Conservation (phyloP, 1,139 yeast genomes). For the Suhomyces choctaworum region DNA sequence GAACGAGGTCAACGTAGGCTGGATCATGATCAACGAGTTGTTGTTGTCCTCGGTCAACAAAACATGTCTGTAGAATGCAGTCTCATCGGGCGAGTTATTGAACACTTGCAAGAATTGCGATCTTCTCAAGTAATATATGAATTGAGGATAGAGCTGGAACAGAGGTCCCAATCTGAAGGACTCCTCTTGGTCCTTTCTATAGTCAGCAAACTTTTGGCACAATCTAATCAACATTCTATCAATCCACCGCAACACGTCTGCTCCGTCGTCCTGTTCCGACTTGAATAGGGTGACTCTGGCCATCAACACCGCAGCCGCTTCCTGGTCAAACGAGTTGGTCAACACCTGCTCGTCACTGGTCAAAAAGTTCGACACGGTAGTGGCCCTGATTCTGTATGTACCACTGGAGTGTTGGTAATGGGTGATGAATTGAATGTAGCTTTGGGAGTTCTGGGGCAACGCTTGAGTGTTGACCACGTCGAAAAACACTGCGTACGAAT, state of each 20-base stretch:
- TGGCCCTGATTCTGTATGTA: constrained; percentile 83
- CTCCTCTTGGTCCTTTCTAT: constrained; percentile 49
- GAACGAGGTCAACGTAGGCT: constrained; percentile 90
- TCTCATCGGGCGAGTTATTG: constrained; percentile 98
- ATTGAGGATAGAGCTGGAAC: constrained; percentile 76
- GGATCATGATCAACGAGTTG: constrained; percentile 95
- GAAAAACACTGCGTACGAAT: constrained; percentile 83
- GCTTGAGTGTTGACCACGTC: constrained; percentile 67
- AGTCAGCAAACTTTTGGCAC: constrained; percentile 54
- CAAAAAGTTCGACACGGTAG: constrained; percentile 75
- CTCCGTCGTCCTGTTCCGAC: constrained; percentile 68
- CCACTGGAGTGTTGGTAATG: constrained; percentile 81
- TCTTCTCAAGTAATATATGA: constrained; percentile 92
- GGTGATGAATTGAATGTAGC: constrained; percentile 69
- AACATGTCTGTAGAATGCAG: constrained; percentile 94
- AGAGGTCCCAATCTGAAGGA: constrained; percentile 50
- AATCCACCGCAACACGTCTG: constrained; percentile 54
- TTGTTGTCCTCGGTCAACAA: constrained; percentile 88
- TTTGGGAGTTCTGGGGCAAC: constrained; percentile 52
- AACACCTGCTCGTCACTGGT: constrained; percentile 50
- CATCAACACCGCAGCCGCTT: constrained; percentile 96
- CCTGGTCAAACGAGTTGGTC: constrained; percentile 88
- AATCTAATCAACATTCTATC: constrained; percentile 52
- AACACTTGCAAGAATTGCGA: constrained; percentile 95
- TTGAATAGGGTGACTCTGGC: constrained; percentile 91